Evolutionary conservation across 1,284 basidiomycete genomes (phyloP), one percentile per base, ranked within the genome.

Genomic region (Rugosomyces carneus): DNA sequence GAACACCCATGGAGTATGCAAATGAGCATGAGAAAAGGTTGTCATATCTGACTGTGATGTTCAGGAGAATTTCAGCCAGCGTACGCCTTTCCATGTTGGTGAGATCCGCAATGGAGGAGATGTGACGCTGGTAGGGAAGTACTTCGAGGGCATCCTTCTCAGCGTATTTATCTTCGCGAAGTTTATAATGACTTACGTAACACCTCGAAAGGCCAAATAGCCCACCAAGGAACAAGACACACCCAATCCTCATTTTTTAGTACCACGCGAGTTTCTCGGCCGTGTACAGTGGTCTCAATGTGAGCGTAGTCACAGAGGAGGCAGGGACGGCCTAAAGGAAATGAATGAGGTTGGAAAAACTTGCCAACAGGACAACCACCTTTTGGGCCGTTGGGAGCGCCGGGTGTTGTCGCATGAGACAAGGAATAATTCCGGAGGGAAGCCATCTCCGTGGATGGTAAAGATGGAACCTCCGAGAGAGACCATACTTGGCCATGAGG

Each of bases 1-100:
- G 92, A 37, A 97, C 75, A 34, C 93, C 93, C 92, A 97, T 95
- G n/a, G 89, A 93, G 63, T 97, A 97, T 0, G 93, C 87, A 67
- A 97, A 97, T 0, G 90, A 89, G 60, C 88, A 89, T 9, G 68
- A 72, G 65, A 91, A 90, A 21, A 94, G 69, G 60, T 93, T 93
- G 63, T 94, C 92, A 59, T 92, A 93, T 48, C 83, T 77, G 47
- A 80, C 78, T 3, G 89, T 85, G 31, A 92, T 62, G 16, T 68
- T 67, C 20, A 78, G 82, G 23, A 89, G 62, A 11, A 85, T 76
- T 32, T 78, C 67, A 0, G 90, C 88, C 32, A 93, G 77, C 5
- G 81, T 68, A 0, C 53, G 47, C 51, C 73, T 78, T 66, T 94
- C 91, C 11, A 69, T 72, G 0, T 59, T 51, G 0, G 70, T 74